Base-by-base conservation (phyloP, 2,329 filamentous ascomycete species). In the Talaromyces islandicus region DNA sequence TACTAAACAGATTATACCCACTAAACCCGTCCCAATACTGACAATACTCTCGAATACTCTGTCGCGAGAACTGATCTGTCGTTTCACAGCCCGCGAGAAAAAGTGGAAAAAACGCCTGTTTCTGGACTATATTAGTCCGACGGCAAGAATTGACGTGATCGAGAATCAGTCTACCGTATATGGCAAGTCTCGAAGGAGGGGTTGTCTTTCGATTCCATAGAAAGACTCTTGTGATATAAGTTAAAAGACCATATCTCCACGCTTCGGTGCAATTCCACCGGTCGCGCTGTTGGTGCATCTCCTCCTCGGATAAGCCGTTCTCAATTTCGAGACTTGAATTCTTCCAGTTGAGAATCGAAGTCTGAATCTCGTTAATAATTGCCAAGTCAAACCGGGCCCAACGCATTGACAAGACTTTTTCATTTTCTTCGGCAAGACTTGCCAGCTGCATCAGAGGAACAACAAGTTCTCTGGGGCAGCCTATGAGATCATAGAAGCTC, bases 21-120 rank as follows among this genome's bases (percentile, higher is more conserved):
- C 38, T 48, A 10, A 21, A 27, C 11, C 2, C 12, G 21, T 50
- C 41, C 57, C 57, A 59, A 21, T 59, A 50, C 5, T 54, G 35
- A 38, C 57, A 55, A 14, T 35, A 59, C 10, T 55, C 41, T 19
- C 14, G 27, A n/a, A 59, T 55, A 38, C 38, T 54, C 27, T 55
- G 38, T 14, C 41, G 41, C 38, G 35, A 50, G 38, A 46, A 29
- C 14, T 0, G 27, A 29, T 59, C 57, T 30, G 32, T 38, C 21
- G 29, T 59, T 43, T 59, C 57, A 53, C 57, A 54, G 2, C 57
- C 57, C 19, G 57, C 57, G 12, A 59, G 21, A 25, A 59, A 59
- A 3, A 59, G 38, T 7, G 57, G 57, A 12, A 59, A 30, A 2
- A 59, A 50, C 3, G 51, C 51, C 38, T 59, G 57, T 59, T 59